Base-by-base conservation (phyloP, 139 green algal genomes). In the Edaphochlamys debaryana region DNA sequence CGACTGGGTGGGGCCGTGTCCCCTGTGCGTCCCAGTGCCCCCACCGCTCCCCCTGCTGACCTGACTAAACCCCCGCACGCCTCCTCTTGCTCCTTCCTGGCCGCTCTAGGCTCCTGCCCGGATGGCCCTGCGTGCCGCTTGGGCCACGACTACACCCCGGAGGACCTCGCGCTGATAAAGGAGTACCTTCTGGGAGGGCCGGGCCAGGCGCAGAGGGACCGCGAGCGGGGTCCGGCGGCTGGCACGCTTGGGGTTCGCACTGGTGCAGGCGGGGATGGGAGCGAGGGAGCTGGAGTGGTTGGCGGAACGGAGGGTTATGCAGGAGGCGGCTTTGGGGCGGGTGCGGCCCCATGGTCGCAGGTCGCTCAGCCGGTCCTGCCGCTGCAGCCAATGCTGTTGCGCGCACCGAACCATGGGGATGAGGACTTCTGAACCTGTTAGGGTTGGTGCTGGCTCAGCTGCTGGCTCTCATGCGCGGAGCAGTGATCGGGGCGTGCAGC, bases 381-480 rank as follows among this genome's bases (percentile, higher is more conserved):
- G 7, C 68, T 72, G 58, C 75, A 81, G 75, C 75, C 75, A 3
- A 8, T 71, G 75, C 62, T 81, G n/a, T 60, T 58, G 60, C 75
- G 58, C 40, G 64, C 45, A 1, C 20, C 52, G 4, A 81, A 81
- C 30, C 4, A n/a, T 27, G 75, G n/a, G 4, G 75, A 81, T 27
- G 75, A 81, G 3, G 60, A 72, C 30, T 81, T 81, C 29, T 81
- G n/a, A 60, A 32, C n/a, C 4, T 41, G 40, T 36, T 58, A 58
- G 23, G 23, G 2, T 9, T 58, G 50, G n/a, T n/a, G n/a, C n/a
- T n/a, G n/a, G n/a, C n/a, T n/a, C n/a, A n/a, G n/a, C n/a, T n/a
- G n/a, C n/a, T n/a, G n/a, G n/a, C n/a, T n/a, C n/a, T n/a, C n/a
- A n/a, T n/a, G n/a, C n/a, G n/a, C n/a, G n/a, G n/a, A n/a, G n/a